Evolutionary conservation across 75 land plant genomes (phyloP), one percentile per base, ranked within the genome.

Genomic region (Isoetes taiwanensis): DNA sequence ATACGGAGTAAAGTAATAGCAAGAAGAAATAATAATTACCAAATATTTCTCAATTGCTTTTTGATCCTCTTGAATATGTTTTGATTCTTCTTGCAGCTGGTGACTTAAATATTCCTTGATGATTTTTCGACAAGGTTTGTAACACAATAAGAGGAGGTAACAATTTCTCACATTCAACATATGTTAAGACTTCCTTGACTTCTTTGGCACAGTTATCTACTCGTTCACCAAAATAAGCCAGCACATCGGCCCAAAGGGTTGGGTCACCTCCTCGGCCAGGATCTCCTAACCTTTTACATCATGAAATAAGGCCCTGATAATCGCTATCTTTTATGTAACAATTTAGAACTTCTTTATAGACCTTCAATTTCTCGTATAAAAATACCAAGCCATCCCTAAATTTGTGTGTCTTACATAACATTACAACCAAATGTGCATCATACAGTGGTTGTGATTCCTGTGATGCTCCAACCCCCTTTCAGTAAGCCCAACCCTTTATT

Each of bases 181-280:
- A 84, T 3, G 80, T 76, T 53, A 91, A 69, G 21, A 83, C 83
- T 63, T 91, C 95, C 64, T 75, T 87, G 3, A 91, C 97, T 81
- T 91, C 97, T 59, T 87, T 84, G 20, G 97, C 71, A 66, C 97
- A 91, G 48, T 91, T 87, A 68, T 86, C 94, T 27, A 94, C 97
- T 54, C 82, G 80, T 48, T 91, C 97, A 34, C 97, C 97, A 71
- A 91, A 91, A 57, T 91, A 91, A 32, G 78, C 74, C 37, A 91
- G 58, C 34, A 91, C 65, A 72, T 91, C 97, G 31, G 71, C 84
- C 97, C 97, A 91, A 28, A 91, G 77, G 52, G 88, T 70, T 25
- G 95, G 70, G 56, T 91, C 97, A 10, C 97, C 95, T 14, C 97
- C 97, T 57, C 78, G 76, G 57, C 73, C 69, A 4, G 85, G 68